A percentile compares a stretch with the other conserved stretches of the same genome.
phyloP scores from a whole-genome alignment of 768 basidiomycete genomes.

The Rhodotorula kratochvilovae region DNA sequence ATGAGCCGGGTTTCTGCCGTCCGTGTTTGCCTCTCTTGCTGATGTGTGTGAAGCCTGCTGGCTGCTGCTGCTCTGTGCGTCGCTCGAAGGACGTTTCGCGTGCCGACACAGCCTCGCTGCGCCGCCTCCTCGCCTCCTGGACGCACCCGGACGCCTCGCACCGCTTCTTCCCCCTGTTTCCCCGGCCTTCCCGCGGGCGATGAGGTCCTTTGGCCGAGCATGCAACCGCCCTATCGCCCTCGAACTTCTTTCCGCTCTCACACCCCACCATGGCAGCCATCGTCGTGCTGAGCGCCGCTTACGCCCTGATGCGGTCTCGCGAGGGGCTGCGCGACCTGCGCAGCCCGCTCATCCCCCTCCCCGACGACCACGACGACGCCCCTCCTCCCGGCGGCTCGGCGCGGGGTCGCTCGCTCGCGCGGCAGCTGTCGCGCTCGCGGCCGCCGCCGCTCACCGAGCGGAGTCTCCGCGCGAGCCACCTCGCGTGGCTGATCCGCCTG shows the following conservation, averaged over 20 bases:
- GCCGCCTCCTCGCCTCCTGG: no score
- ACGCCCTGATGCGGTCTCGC: background rate
- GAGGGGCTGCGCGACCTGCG: constrained; percentile 2
- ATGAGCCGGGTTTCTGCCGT: background rate
- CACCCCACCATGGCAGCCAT: background rate
- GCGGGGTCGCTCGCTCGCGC: background rate
- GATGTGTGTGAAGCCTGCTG: no score
- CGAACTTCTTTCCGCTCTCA: background rate
- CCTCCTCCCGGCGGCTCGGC: background rate
- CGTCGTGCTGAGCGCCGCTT: background rate
- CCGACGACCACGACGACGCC: background rate
- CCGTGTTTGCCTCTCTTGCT: background rate
- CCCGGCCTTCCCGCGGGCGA: no score
- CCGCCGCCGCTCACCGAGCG: constrained; percentile 11
- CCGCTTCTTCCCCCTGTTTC: no score
- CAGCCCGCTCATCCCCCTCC: background rate
- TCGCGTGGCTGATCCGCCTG: constrained; percentile 20
- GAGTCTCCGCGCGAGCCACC: constrained; percentile 14
- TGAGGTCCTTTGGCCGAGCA: no score
- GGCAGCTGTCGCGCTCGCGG: background rate
- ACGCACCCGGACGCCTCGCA: no score
- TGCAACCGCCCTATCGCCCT: background rate
- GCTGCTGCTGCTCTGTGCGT: no score
- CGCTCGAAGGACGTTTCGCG: no score
- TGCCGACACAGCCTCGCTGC: no score